Conservation (phyloP, 208 protist genomes). For the Leishmania tropica region DNA sequence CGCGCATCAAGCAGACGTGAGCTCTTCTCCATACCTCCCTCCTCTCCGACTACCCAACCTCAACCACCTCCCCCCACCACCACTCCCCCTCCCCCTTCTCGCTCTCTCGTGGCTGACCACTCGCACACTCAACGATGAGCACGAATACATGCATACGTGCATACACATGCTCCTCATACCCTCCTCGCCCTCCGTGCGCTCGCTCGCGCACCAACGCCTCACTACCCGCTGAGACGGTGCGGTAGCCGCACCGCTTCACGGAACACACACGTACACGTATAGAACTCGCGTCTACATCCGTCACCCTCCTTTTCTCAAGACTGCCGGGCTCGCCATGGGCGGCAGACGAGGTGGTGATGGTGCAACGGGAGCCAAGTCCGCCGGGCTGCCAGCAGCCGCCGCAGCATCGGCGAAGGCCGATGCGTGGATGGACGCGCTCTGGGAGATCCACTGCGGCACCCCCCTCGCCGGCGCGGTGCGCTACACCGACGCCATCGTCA, state of each 20-base stretch:
- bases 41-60: not conserved
- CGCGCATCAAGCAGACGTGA: not conserved
- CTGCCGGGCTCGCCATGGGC: not conserved
- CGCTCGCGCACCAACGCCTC: not conserved
- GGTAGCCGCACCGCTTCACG: not conserved
- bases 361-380: not conserved
- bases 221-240: not conserved
- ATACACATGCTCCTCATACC: not conserved
- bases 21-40: not conserved
- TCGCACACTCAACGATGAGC: not conserved
- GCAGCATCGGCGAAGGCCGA: conserved; percentile 25
- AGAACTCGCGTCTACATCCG: not conserved
- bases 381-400: not conserved
- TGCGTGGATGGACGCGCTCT: conserved; percentile 54
- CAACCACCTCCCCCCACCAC: not conserved
- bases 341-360: not conserved
- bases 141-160: not conserved
- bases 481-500: conserved; percentile 68
- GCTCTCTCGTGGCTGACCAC: not conserved
- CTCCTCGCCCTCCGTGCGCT: not conserved
- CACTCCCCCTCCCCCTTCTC: not conserved
- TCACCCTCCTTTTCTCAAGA: not conserved
- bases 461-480: conserved; percentile 35
- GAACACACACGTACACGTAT: conserved; percentile 2
- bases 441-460: conserved; percentile 58